These are phyloP conservation scores for Xylariomycetidae sp. DNA, from an alignment of 2,329 filamentous ascomycete genomes.

Conservation along the genomic window DNA sequence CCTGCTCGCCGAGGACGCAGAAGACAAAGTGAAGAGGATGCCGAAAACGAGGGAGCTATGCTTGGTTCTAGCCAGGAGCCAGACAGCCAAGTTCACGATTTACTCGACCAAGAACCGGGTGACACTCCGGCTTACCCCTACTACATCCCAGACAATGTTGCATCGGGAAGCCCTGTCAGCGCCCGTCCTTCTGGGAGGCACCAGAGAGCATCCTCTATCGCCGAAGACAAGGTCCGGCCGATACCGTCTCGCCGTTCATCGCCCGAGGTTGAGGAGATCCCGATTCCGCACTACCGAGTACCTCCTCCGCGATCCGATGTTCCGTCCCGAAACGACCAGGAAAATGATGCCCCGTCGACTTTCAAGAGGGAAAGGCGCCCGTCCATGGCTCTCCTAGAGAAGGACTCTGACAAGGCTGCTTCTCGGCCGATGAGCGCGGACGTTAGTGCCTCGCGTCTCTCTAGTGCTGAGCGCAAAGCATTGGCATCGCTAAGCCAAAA, in stretches of 20 bases:
- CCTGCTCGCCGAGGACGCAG: conserved; percentile 70
- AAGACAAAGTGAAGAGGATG: conserved; percentile 62
- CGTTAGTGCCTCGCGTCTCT: conserved; percentile 29
- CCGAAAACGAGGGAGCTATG: conserved; percentile 38
- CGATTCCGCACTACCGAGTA: conserved; percentile 50
- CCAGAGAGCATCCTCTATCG: conserved; percentile 32
- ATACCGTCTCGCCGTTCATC: conserved; percentile 14
- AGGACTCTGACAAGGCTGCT: conserved; percentile 45
- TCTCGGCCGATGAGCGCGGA: conserved; percentile 44
- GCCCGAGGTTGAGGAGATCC: conserved; percentile 33
- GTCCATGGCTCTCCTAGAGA: conserved; percentile 48
- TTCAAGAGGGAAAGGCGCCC: conserved; percentile 58
- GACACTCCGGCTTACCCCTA: conserved; percentile 36
- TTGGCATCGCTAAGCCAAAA: conserved; percentile 50
- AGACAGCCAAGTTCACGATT: conserved; percentile 32
- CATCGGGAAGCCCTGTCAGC: conserved; percentile 54
- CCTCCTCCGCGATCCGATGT: conserved; percentile 50
- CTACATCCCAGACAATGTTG: conserved; percentile 43
- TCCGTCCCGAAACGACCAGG: conserved; percentile 67
- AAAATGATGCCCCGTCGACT: conserved; percentile 71
- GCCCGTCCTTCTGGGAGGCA: conserved; percentile 38
- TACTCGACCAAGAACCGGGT: conserved; percentile 29
- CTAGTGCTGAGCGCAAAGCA: conserved; percentile 51
- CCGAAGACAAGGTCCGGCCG: conserved; percentile 22
- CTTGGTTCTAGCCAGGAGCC: conserved; percentile 35